Evolutionary conservation across 345 rosid genomes (phyloP).

Genomic region (Eucalyptus caleyi): DNA sequence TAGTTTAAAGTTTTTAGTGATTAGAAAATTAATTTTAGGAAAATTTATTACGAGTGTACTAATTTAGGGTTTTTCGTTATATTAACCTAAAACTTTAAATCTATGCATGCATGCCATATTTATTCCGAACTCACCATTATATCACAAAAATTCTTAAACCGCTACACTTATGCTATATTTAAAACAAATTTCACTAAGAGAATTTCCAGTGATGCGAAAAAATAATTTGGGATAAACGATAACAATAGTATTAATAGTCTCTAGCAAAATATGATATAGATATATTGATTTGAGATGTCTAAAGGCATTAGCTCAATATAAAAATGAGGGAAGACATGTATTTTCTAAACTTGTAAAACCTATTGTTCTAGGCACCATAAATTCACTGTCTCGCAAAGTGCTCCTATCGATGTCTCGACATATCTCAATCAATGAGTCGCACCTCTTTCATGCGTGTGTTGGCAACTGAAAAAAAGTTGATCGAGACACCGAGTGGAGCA

Average conservation of each 20-base stretch:
- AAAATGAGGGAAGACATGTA: background rate
- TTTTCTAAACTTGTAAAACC: background rate
- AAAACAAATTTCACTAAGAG: background rate
- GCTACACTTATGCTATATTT: background rate
- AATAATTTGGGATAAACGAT: background rate
- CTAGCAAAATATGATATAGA: background rate
- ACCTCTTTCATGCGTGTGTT: background rate
- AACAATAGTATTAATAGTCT: too few relatives aligned
- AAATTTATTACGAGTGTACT: too few relatives aligned
- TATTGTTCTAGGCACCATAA: background rate
- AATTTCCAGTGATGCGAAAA: background rate
- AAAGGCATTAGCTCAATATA: background rate
- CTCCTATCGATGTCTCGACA: background rate
- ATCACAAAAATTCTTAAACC: background rate
- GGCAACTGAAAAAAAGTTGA: background rate
- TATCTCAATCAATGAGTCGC: too few relatives aligned
- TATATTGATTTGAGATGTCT: background rate
- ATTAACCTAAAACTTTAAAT: background rate
- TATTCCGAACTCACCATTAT: background rate
- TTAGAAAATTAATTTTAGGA: too few relatives aligned
- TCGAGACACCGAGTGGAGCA: background rate
- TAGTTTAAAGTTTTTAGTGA: too few relatives aligned
- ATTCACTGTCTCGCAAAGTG: fast-evolving
- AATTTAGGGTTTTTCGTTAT: too few relatives aligned
- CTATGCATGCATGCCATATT: background rate